Evolutionary conservation across 2,329 filamentous ascomycete species (phyloP), one percentile per base, ranked within the genome.

Genomic region (Fusarium veterinarium): DNA sequence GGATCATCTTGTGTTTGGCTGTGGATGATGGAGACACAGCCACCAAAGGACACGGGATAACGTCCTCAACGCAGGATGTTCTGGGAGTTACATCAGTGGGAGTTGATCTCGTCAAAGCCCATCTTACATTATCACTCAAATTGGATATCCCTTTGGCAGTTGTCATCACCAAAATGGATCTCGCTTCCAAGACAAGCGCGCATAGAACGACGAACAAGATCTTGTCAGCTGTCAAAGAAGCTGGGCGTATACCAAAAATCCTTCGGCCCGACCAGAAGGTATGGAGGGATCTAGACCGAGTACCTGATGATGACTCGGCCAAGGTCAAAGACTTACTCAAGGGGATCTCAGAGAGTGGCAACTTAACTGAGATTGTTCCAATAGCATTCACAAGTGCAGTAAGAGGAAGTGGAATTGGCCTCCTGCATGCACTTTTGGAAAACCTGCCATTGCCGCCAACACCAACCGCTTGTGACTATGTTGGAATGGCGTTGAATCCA

Each of bases 341-440:
- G 56, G 81, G 81, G 31, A 85, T 93, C 30, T 76, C 82, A 4
- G 79, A 83, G 23, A 80, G 82, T 30, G 82, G 80, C 2, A 80
- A 83, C 55, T 76, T 85, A 23, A 81, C 85, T 69, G 78, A 83
- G 74, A 85, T 90, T 38, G 92, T 98, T 2, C 96, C 96, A 0
- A 95, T 99, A 53, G 83, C 98, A 3, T 86, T 98, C 64, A 95
- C 95, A 7, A 98, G 95, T 78, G 91, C 95, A 8, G 91, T 97
- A 4, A 94, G 92, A 74, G 96, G 95, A 0, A 91, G 88, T 17
- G 95, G 96, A 0, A 92, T 98, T 60, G 91, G 91, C 9, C 89
- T 93, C 60, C 80, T 97, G 28, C 96, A 98, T 83, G 93, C 94
- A 23, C 86, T 98, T 25, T 84, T 99, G 17, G 89, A 91, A 64